Conservation (phyloP, 2,329 filamentous ascomycete species). For the Mariannaea elegans region DNA sequence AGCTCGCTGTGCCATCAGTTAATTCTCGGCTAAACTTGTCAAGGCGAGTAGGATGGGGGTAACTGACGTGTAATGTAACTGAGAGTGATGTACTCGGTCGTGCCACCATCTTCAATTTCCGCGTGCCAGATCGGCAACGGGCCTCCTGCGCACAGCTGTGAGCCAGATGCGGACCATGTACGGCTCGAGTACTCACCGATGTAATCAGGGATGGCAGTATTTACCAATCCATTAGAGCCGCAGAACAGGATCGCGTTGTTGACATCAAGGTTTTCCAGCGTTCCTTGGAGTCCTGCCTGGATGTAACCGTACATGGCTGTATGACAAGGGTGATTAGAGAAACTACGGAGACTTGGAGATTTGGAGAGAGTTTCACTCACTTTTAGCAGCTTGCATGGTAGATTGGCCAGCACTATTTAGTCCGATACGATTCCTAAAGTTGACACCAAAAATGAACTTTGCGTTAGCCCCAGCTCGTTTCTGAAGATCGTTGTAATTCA, state of each 20-base stretch:
- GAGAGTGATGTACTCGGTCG: background rate
- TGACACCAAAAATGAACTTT: conserved; percentile 3
- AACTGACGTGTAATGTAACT: background rate
- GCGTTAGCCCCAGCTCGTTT: conserved; percentile 9
- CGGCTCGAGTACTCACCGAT: background rate
- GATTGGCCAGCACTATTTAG: background rate
- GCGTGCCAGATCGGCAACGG: background rate
- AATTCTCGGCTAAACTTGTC: background rate
- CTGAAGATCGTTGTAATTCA: background rate
- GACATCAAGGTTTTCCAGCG: background rate
- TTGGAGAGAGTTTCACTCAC: background rate
- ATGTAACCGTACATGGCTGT: conserved; percentile 8
- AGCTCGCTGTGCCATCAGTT: background rate
- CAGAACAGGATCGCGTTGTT: conserved; percentile 5
- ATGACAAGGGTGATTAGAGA: background rate
- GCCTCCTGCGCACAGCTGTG: background rate
- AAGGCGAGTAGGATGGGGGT: background rate
- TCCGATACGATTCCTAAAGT: background rate
- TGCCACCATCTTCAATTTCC: background rate
- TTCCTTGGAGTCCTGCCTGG: background rate
- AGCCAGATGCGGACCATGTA: background rate
- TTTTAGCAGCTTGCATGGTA: background rate
- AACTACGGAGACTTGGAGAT: background rate
- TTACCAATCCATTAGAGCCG: background rate
- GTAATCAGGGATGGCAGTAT: background rate